Base-by-base conservation (phyloP, 1,284 basidiomycete genomes). In the Ceratobasidium sp. region DNA sequence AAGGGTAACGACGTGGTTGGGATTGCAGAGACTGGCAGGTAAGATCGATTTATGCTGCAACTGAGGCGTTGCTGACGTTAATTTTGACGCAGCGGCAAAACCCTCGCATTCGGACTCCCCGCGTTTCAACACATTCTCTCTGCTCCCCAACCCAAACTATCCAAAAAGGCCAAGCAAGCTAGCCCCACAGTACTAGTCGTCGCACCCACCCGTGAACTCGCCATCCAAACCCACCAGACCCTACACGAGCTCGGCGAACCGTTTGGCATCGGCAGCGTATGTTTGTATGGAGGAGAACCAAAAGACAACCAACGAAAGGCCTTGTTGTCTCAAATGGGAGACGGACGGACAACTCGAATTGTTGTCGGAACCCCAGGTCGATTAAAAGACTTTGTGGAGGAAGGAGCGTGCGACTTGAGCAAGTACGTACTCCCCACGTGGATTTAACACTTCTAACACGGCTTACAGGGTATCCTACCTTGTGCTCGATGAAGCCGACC, bases 1-100 rank as follows among this genome's bases (percentile, higher is more conserved):
- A 83, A 85, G 60, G 92, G 93, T 3, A 84, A 85, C 31, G 95
- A 98, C 78, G 92, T 97, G 0, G 90, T 99, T 38, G 96, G 96
- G 70, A 95, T 99, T 72, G 96, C 97, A 15, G 96, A 99, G 83
- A 99, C 96, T 1, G 97, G 96, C 74, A 94, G 87, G 88, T 88
- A 73, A 58, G 78, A 71, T 69, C 17, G 50, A 20, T 27, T n/a
- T 27, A n/a, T 35, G 31, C 50, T 57, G 32, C 52, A 5, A 29
- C 32, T 47, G 20, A 7, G 22, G 29, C 17, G 3, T 25, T 32
- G n/a, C 35, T 29, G 25, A 38, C n/a, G 20, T 25, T 49, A 10
- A 45, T 52, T 38, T 25, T 65, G 57, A 22, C n/a, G 31, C 25
- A 92, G 91, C 73, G 97, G 96, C 8, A 99, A 99, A 82, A 99